Conservation (phyloP, 139 green algal genomes). For the Micractinium conductrix region DNA sequence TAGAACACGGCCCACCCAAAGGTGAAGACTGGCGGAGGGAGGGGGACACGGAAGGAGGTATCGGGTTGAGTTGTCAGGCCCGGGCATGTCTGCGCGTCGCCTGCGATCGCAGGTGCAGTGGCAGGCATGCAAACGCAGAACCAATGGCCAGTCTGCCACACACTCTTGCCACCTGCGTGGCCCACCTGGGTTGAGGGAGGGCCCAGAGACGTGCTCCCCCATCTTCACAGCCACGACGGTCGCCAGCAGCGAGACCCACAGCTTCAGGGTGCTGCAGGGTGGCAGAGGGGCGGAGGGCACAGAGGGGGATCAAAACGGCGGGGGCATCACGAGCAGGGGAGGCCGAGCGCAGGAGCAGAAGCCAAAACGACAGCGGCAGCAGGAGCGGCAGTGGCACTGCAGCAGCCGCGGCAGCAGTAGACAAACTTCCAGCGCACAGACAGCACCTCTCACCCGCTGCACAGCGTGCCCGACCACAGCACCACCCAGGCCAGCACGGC, state of each 20-base stretch:
- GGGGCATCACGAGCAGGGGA: background rate
- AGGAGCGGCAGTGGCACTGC: background rate
- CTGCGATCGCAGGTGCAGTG: background rate
- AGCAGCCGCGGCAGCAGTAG: too few relatives aligned
- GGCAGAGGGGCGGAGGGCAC: too few relatives aligned
- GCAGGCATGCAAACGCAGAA: background rate
- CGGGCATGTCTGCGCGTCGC: too few relatives aligned
- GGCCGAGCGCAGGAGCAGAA: background rate
- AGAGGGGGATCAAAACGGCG: background rate
- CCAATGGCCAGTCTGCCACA: background rate
- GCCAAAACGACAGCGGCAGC: background rate
- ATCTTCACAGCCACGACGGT: slow-evolving; percentile 25
- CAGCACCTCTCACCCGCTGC: background rate
- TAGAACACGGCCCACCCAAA: slow-evolving; percentile 9
- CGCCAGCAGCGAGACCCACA: slow-evolving; percentile 23
- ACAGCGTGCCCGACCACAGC: slow-evolving; percentile 12
- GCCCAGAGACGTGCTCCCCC: background rate
- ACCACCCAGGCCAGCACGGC: slow-evolving; percentile 8
- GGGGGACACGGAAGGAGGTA: background rate
- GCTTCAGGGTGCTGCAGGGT: slow-evolving; percentile 7
- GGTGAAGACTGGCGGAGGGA: slow-evolving; percentile 8
- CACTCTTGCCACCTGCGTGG: background rate
- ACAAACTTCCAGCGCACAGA: background rate
- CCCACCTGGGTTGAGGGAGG: slow-evolving; percentile 28
- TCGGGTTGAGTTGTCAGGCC: background rate